Conservation (phyloP, 2,329 filamentous ascomycete species). For the Alternaria sp. region DNA sequence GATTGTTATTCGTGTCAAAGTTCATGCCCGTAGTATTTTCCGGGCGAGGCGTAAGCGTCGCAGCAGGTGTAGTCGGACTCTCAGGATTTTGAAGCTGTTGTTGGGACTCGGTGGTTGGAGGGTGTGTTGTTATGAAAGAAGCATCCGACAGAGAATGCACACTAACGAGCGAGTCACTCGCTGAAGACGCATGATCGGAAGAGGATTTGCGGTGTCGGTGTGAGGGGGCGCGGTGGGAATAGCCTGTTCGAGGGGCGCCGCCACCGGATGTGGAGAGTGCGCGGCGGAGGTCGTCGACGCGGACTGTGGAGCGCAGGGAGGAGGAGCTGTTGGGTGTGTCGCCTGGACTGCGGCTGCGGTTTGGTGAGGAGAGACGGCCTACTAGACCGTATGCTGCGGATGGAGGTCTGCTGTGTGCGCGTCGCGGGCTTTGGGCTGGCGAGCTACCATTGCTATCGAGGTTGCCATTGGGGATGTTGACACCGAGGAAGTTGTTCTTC, state of each 20-base stretch:
- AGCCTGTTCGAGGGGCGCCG: constrained; percentile 37
- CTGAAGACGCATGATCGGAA: constrained; percentile 53
- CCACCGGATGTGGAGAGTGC: constrained; percentile 49
- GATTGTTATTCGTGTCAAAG: constrained; percentile 10
- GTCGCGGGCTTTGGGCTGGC: constrained; percentile 38
- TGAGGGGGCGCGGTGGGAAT: constrained; percentile 33
- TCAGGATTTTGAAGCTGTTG: not conserved
- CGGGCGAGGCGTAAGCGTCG: constrained; percentile 30
- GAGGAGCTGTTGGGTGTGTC: constrained; percentile 45
- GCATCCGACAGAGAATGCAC: constrained; percentile 73
- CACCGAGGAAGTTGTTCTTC: constrained; percentile 58
- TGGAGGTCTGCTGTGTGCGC: constrained; percentile 41
- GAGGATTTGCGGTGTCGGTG: constrained; percentile 49
- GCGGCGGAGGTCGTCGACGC: constrained; percentile 56
- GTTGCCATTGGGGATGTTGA: constrained; percentile 56
- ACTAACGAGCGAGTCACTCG: constrained; percentile 68
- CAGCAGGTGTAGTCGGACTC: constrained; percentile 33
- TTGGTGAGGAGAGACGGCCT: constrained; percentile 37
- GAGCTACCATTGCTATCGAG: constrained; percentile 42
- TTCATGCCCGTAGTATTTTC: constrained; percentile 4
- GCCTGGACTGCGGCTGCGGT: constrained; percentile 37
- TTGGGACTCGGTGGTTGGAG: not conserved
- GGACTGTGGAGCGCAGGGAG: constrained; percentile 46
- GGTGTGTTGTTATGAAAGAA: constrained; percentile 51
- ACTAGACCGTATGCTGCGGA: constrained; percentile 45